Evolutionary conservation across 176 grass and related monocot species (phyloP).

Genomic region (Eremochloa ophiuroides): DNA sequence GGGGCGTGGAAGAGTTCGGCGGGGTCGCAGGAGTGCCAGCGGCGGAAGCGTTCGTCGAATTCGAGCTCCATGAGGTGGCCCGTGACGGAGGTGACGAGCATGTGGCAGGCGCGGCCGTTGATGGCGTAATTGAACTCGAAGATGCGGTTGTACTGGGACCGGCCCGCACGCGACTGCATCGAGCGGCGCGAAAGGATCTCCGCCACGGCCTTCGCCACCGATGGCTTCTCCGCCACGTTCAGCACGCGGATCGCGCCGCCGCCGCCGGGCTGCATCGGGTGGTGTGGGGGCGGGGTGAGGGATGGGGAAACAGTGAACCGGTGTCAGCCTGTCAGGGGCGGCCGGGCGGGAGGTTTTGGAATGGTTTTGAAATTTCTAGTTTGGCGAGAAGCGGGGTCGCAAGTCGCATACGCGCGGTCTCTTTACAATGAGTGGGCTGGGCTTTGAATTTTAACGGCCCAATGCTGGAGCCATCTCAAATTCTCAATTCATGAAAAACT

Average conservation of each 20-base stretch:
- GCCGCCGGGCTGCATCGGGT: slow-evolving; percentile 33
- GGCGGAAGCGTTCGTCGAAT: slow-evolving; percentile 82
- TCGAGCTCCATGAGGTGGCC: slow-evolving; percentile 98
- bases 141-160: slow-evolving; percentile 82
- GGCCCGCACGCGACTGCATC: slow-evolving; percentile 56
- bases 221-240: slow-evolving; percentile 95
- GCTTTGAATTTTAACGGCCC: no score
- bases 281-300: neutral
- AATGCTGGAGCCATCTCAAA: no score
- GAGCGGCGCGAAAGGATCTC: slow-evolving; percentile 76
- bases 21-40: slow-evolving; percentile 89
- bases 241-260: slow-evolving; percentile 65
- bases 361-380: slow-evolving; percentile 31
- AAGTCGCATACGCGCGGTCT: no score
- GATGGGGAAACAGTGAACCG: neutral
- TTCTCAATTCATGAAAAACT: no score
- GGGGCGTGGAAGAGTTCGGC: slow-evolving; percentile 75
- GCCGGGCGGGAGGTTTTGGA: slow-evolving; percentile 34
- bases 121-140: slow-evolving; percentile 88
- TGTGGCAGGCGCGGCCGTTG: slow-evolving; percentile 50
- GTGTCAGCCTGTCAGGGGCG: no score
- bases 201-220: slow-evolving; percentile 82
- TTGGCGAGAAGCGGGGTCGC: neutral
- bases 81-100: slow-evolving; percentile 93
- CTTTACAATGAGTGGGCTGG: no score